These are phyloP conservation scores for Penicillium ucsense DNA, from an alignment of 495 filamentous ascomycete genomes.

Conservation along the genomic window DNA sequence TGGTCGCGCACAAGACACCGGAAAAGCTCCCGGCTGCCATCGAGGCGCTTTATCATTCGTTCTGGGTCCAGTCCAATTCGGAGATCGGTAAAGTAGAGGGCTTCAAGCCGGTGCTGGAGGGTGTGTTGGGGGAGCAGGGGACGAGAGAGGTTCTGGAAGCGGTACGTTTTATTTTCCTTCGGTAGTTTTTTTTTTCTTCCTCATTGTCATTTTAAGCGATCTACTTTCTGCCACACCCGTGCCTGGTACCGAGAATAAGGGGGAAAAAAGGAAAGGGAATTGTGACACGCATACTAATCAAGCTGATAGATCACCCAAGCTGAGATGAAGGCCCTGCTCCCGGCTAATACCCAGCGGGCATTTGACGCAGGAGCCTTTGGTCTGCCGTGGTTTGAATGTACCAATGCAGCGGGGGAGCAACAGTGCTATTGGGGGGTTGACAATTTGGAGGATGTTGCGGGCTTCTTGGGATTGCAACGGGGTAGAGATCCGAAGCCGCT, in stretches of 20 bases:
- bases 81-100: slow-evolving; percentile 42
- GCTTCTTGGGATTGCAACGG: slow-evolving; percentile 48
- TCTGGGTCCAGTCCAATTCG: slow-evolving; percentile 45
- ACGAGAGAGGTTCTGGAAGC: slow-evolving; percentile 32
- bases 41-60: slow-evolving; percentile 42
- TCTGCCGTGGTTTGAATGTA: slow-evolving; percentile 61
- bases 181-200: too few relatives aligned
- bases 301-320: slow-evolving; percentile 23
- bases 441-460: slow-evolving; percentile 53
- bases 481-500: slow-evolving; percentile 6
- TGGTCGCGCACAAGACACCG: slow-evolving; percentile 28
- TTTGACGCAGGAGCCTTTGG: slow-evolving; percentile 59
- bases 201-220: too few relatives aligned
- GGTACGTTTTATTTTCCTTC: slow-evolving; percentile 6
- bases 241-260: too few relatives aligned
- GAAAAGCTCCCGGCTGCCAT: slow-evolving; percentile 34
- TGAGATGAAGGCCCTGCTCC: slow-evolving; percentile 45
- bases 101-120: slow-evolving; percentile 34
- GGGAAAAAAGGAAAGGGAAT: too few relatives aligned
- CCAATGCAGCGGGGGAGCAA: slow-evolving; percentile 46
- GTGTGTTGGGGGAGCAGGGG: slow-evolving; percentile 40
- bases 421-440: slow-evolving; percentile 65
- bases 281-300: not conserved
- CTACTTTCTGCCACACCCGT: too few relatives aligned
- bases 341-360: slow-evolving; percentile 46